Conservation (phyloP, 2,329 filamentous ascomycete genomes). For the Sclerotinia glacialis region DNA sequence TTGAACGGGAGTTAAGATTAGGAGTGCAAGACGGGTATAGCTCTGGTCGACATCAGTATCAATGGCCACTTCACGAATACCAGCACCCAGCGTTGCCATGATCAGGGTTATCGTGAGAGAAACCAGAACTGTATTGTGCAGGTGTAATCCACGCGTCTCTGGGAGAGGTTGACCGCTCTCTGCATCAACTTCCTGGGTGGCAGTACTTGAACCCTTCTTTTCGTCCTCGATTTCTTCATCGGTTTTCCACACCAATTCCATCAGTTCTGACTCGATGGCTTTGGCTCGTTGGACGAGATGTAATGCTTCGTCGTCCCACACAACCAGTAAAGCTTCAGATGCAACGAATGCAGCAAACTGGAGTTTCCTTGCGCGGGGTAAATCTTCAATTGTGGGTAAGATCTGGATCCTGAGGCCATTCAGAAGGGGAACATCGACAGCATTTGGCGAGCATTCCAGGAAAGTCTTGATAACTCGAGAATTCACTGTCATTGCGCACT, state of each 20-base stretch:
- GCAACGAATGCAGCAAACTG: slow-evolving; percentile 80
- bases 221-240: slow-evolving; percentile 54
- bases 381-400: slow-evolving; percentile 66
- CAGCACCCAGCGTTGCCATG: slow-evolving; percentile 64
- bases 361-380: slow-evolving; percentile 69
- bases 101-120: slow-evolving; percentile 64
- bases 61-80: slow-evolving; percentile 66
- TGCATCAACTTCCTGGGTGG: slow-evolving; percentile 61
- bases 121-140: slow-evolving; percentile 69
- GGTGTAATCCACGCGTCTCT: slow-evolving; percentile 63
- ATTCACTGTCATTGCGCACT: slow-evolving; percentile 79
- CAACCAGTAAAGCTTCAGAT: slow-evolving; percentile 66
- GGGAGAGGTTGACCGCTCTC: slow-evolving; percentile 67
- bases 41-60: slow-evolving; percentile 63
- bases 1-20: slow-evolving; percentile 66
- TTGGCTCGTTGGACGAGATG: slow-evolving; percentile 68
- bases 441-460: slow-evolving; percentile 68
- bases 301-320: slow-evolving; percentile 79
- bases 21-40: slow-evolving; percentile 61
- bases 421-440: slow-evolving; percentile 70
- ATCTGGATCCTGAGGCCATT: slow-evolving; percentile 78
- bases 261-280: slow-evolving; percentile 71
- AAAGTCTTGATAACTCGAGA: slow-evolving; percentile 78
- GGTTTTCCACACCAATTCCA: slow-evolving; percentile 72
- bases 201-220: slow-evolving; percentile 48